A percentile compares a stretch with the other conserved stretches of the same genome.
These are phyloP conservation scores for Miscanthus lutarioriparius DNA, from an alignment of 176 grass and related monocot genomes.

Conservation along the genomic window DNA sequence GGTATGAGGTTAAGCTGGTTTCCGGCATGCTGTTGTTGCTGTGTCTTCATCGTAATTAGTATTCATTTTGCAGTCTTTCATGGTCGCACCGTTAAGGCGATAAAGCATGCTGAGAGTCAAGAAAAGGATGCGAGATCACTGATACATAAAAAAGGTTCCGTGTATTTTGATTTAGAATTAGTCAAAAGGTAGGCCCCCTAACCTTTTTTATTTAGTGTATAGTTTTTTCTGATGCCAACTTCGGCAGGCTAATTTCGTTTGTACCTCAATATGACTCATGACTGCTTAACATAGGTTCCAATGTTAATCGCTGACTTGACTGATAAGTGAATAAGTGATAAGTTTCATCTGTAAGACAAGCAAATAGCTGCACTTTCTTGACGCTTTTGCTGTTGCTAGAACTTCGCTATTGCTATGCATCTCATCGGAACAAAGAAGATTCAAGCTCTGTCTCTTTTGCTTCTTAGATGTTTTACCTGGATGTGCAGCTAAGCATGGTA, in stretches of 20 bases:
- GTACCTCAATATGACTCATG: neutral
- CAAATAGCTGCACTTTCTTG: neutral
- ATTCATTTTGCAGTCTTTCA: slow-evolving; percentile 40
- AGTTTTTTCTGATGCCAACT: neutral
- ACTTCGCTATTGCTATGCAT: neutral
- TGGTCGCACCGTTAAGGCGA: neutral
- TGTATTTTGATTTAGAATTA: slow-evolving; percentile 17
- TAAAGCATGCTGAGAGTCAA: slow-evolving; percentile 9
- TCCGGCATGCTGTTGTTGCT: neutral
- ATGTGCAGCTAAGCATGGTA: neutral
- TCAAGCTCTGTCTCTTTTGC: neutral
- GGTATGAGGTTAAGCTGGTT: neutral
- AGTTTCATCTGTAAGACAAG: neutral
- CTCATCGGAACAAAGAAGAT: neutral
- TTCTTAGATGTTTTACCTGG: neutral
- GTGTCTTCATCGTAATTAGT: neutral
- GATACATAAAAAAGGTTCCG: neutral
- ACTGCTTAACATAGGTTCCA: neutral
- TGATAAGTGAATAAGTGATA: no score
- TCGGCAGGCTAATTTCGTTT: neutral
- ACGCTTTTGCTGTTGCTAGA: neutral
- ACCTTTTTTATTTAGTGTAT: slow-evolving; percentile 13
- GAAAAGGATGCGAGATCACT: slow-evolving; percentile 10
- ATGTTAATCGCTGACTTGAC: neutral
- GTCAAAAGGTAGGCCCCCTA: neutral